A percentile compares a stretch with the other conserved stretches of the same genome.
Conservation (phyloP, 192 early-diverging fungal genomes). For the Endogone sp. region DNA sequence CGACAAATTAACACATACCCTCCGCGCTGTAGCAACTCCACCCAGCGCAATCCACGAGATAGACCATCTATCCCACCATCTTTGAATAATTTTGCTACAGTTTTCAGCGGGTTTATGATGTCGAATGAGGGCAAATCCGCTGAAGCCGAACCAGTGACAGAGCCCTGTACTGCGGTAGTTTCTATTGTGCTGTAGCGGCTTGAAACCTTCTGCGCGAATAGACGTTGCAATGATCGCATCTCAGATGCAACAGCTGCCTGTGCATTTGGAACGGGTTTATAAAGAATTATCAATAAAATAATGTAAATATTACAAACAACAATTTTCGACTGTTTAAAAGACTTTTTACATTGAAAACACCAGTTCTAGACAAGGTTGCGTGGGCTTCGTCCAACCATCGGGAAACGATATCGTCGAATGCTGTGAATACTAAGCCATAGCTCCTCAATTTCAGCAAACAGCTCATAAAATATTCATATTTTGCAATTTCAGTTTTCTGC, state of each 20-base stretch:
- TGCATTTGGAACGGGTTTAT: conserved; percentile 24
- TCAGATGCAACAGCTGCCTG: neutral
- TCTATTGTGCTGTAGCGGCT: neutral
- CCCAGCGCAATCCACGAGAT: conserved; percentile 31
- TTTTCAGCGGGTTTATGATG: neutral
- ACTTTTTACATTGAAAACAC: conserved; percentile 10
- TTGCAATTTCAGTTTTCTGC: conserved; percentile 27
- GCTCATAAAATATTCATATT: conserved; percentile 34
- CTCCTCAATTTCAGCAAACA: conserved; percentile 40
- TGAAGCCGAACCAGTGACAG: neutral
- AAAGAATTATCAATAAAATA: neutral
- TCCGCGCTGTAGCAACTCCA: conserved; percentile 27
- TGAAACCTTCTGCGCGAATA: neutral
- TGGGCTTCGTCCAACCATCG: conserved; percentile 41
- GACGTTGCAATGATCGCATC: neutral
- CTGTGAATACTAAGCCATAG: conserved; percentile 37
- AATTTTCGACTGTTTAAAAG: neutral
- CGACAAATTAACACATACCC: conserved; percentile 18
- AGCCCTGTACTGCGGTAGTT: neutral
- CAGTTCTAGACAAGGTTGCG: conserved; percentile 17
- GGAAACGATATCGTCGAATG: conserved; percentile 33
- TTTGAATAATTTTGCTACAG: conserved; percentile 9
- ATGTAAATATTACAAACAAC: neutral
- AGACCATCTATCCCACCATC: conserved; percentile 15
- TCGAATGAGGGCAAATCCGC: neutral